Base-by-base conservation (phyloP, 495 filamentous ascomycete species). In the Rusavskia elegans region DNA sequence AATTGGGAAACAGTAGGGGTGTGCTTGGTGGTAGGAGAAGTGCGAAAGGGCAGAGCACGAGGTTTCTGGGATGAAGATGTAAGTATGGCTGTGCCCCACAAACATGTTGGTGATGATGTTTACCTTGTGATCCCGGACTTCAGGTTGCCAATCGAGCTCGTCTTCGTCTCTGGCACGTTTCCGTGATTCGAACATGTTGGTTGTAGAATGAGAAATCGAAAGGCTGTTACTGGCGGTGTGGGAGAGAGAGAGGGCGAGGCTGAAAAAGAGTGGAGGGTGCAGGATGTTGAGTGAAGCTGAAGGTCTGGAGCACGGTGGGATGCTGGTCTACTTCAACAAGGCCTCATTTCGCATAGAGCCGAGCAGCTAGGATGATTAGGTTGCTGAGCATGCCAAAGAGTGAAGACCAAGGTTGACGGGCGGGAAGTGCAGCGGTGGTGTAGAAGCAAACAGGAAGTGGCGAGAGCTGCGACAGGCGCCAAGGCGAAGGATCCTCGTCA, bases 21-120 rank as follows among this genome's bases (percentile, higher is more conserved):
- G 37, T 60, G 60, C 30, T 53, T 51, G 6, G 38, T 53, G 45
- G 50, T 58, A 9, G 60, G 62, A 21, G 66, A 65, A 11, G 61
- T 63, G 17, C 63, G 67, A 52, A 71, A 61, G 21, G 68, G 57
- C 36, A 71, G 52, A n/a, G 63, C 51, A 46, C 64, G 58, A 41
- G 54, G 59, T 54, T 63, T 69, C 67, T 71, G 21, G 17, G 17
- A 39, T 4, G 7, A 27, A 48, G 19, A n/a, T 2, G n/a, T 35
- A 19, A 37, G 27, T 14, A n/a, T 20, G 9, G n/a, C 14, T 11
- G 55, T 9, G 41, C 29, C 36, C 17, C 3, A 19, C 27, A n/a
- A 16, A 21, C 21, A 1, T 53, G 10, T 48, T 17, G 32, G 9
- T 13, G 8, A 11, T 32, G 46, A n/a, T 9, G 14, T 39, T 50